A percentile compares a stretch with the other conserved stretches of the same genome.
phyloP scores from a whole-genome alignment of 257 asterid genomes.

The Solanum sejunctum region DNA sequence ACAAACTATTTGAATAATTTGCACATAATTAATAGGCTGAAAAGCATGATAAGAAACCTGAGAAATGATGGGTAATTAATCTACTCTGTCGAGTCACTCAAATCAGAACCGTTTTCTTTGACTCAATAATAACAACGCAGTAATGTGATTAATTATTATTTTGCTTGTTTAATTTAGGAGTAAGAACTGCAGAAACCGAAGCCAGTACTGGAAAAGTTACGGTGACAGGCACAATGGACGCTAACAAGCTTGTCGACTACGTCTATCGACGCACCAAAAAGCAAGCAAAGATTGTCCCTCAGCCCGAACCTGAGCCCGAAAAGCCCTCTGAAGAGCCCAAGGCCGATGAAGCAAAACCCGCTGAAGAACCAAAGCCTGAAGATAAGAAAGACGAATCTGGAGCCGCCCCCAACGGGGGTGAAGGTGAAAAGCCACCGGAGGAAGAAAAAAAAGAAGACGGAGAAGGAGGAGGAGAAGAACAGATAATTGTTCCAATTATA shows the following conservation, averaged over 20 bases:
- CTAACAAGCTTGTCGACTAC: slow-evolving; percentile 59
- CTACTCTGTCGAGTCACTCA: background rate
- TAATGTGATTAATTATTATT: background rate
- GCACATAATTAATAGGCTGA: background rate
- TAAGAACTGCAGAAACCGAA: slow-evolving; percentile 70
- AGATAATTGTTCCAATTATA: slow-evolving; percentile 1
- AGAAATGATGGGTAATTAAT: background rate
- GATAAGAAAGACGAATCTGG: slow-evolving; percentile 17
- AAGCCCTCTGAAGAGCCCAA: slow-evolving; percentile 31
- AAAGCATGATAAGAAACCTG: background rate
- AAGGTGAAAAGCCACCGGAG: slow-evolving; percentile 18
- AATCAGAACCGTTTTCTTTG: background rate
- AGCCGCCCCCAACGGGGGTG: background rate
- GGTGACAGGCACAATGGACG: slow-evolving; percentile 92
- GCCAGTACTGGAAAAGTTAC: slow-evolving; percentile 54
- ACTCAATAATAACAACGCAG: background rate
- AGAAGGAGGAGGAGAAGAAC: slow-evolving; percentile 7
- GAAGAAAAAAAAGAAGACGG: slow-evolving; percentile 15
- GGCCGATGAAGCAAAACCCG: slow-evolving; percentile 12
- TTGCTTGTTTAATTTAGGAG: slow-evolving; percentile 29
- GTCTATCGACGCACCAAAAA: slow-evolving; percentile 83
- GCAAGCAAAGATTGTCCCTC: slow-evolving; percentile 80
- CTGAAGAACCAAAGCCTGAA: slow-evolving; percentile 34
- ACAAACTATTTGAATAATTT: background rate
- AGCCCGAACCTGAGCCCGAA: slow-evolving; percentile 54